These are phyloP conservation scores for Populus simonii DNA, from an alignment of 345 rosid genomes.

Conservation along the genomic window DNA sequence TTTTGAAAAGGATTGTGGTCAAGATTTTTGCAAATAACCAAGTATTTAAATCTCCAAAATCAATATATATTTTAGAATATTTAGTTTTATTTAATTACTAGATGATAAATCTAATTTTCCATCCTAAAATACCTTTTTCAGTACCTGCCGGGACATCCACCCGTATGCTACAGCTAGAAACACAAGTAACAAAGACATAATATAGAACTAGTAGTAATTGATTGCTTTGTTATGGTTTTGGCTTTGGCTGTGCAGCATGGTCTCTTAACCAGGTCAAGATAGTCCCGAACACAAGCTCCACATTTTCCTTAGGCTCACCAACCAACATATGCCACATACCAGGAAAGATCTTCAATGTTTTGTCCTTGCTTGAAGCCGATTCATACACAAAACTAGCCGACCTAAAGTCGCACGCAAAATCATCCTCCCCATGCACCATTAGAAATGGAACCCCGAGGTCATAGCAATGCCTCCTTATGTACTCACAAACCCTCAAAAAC, in stretches of 20 bases:
- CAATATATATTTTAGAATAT: too few relatives aligned
- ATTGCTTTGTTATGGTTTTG: too few relatives aligned
- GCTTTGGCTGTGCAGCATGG: not conserved
- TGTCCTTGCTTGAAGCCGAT: constrained; percentile 26
- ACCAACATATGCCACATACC: constrained; percentile 33
- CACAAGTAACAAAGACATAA: too few relatives aligned
- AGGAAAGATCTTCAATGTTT: constrained; percentile 21
- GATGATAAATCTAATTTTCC: too few relatives aligned
- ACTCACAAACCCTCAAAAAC: constrained; percentile 27
- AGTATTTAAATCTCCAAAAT: too few relatives aligned
- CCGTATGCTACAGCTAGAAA: too few relatives aligned
- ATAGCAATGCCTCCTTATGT: constrained; percentile 19
- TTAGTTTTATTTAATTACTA: too few relatives aligned
- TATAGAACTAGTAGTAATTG: too few relatives aligned
- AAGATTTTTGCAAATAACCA: too few relatives aligned
- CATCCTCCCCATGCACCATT: constrained; percentile 28
- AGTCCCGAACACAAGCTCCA: constrained; percentile 24
- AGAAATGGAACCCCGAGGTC: constrained; percentile 24
- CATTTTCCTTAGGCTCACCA: constrained; percentile 23
- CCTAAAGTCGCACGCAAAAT: constrained; percentile 16
- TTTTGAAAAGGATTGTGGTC: too few relatives aligned
- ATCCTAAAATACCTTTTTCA: too few relatives aligned
- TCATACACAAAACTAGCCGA: constrained; percentile 22
- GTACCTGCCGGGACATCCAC: too few relatives aligned
- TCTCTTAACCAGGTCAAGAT: constrained; percentile 19